Evolutionary conservation across 2,329 filamentous ascomycete genomes (phyloP), one percentile per base, ranked within the genome.

Genomic region (Phaeophleospora eucalypticola): DNA sequence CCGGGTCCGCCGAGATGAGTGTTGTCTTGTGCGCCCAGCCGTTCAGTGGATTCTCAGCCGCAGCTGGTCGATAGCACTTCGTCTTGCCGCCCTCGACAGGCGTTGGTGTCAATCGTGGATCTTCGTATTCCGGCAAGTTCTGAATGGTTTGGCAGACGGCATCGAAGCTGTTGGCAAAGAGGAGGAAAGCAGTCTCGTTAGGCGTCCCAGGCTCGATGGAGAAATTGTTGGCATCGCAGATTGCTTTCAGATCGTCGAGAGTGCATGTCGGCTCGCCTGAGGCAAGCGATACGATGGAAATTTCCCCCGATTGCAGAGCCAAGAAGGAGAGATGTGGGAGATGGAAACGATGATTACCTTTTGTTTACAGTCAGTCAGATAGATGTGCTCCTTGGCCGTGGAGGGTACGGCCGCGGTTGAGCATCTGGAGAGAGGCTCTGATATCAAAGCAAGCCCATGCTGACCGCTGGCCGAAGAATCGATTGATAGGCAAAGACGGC

Each of bases 1-100:
- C 42, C 3, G 62, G 61, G 35, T 48, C 47, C 3, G 55, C 46
- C 4, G 65, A 56, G n/a, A 49, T 54, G 10, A 71, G 55, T 2
- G 58, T 53, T 17, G 60, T 64, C 33, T 60, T 61, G 43, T 72
- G 65, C 34, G 68, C 67, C 70, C 71, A 73, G n/a, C 65, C 71
- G 56, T 72, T 73, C 17, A 72, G 47, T 10, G 66, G 67, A 48
- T 73, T 71, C 3, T 67, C 61, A 15, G 53, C 45, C n/a, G 49
- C 45, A n/a, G 41, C 43, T 29, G 64, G 56, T 47, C 47, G 46
- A 42, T 45, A 51, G 44, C 57, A 63, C 47, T 60, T 45, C 14
- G 58, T 44, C 41, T 55, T 41, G 32, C 53, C 57, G 10, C 50
- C 56, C 42, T 61, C 54, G 16, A 60, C 53, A 15, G 52, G 46